Evolutionary conservation across 139 green algal species (phyloP).

Genomic region (Auxenochlorella protothecoides): DNA sequence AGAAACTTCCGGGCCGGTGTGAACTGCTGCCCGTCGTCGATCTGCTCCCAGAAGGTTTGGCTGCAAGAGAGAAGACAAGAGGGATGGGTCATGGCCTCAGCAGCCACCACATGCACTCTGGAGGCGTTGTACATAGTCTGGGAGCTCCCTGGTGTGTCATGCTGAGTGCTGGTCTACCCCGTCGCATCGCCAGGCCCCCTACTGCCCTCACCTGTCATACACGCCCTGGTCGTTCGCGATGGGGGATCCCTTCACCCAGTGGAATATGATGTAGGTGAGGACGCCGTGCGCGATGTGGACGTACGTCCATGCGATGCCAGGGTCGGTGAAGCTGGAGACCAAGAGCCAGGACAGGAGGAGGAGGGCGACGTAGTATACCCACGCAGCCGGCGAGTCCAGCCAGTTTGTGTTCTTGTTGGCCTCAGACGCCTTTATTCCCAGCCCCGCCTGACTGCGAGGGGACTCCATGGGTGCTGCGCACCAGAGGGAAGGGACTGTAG

Average conservation of each 20-base stretch:
- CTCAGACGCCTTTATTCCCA: too few relatives aligned
- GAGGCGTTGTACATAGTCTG: too few relatives aligned
- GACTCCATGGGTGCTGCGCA: too few relatives aligned
- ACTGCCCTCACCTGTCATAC: conserved; percentile 43
- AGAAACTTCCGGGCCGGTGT: conserved; percentile 84
- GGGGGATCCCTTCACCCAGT: conserved; percentile 78
- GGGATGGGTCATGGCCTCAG: neutral
- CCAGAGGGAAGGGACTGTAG: too few relatives aligned
- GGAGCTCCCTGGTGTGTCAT: too few relatives aligned
- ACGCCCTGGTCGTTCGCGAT: conserved; percentile 64
- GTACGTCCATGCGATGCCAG: conserved; percentile 80
- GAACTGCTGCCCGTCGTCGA: conserved; percentile 51
- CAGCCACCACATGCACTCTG: neutral
- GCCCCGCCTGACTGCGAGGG: too few relatives aligned
- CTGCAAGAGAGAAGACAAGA: conserved; percentile 8
- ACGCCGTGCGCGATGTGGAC: conserved; percentile 71
- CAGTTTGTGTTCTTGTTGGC: conserved; percentile 32
- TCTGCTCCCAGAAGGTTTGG: conserved; percentile 86
- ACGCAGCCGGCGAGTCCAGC: conserved; percentile 35
- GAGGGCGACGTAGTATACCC: conserved; percentile 66
- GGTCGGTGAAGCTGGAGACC: conserved; percentile 44
- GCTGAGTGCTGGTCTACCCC: too few relatives aligned
- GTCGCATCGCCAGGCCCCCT: too few relatives aligned
- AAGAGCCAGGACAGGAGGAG: conserved; percentile 62
- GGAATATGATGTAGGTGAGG: conserved; percentile 74